Conservation (phyloP, 179 eudicot genomes). For the Silene noctiflora region DNA sequence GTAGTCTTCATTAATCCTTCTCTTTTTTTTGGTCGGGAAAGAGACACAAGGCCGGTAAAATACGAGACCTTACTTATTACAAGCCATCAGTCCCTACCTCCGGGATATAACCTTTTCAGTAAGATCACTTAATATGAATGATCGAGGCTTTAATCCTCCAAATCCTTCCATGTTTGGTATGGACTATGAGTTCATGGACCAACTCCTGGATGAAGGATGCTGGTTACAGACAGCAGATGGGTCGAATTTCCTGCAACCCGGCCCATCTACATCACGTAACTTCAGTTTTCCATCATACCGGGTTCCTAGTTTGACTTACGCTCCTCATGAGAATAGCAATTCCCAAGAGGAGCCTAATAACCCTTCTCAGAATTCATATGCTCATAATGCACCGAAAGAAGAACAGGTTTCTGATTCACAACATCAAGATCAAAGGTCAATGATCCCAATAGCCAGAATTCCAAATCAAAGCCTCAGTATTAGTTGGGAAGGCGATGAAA, state of each 20-base stretch:
- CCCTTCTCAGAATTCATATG: constrained; percentile 5
- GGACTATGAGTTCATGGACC: constrained; percentile 69
- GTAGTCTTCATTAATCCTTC: neutral
- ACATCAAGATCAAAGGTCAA: constrained; percentile 32
- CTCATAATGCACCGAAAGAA: constrained; percentile 25
- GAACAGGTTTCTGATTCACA: constrained; percentile 36
- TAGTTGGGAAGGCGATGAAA: constrained; percentile 38
- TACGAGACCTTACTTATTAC: no score
- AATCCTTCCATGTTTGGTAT: constrained; percentile 40
- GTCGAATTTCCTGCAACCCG: constrained; percentile 44
- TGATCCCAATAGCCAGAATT: constrained; percentile 27
- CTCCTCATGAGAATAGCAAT: constrained; percentile 13
- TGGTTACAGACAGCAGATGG: constrained; percentile 65
- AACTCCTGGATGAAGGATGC: constrained; percentile 58
- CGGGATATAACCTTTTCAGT: neutral
- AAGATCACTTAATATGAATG: constrained; percentile 44
- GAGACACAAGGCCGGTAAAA: no score
- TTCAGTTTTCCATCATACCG: constrained; percentile 32
- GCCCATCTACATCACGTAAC: constrained; percentile 32
- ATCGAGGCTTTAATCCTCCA: constrained; percentile 42
- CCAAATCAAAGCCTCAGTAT: constrained; percentile 26
- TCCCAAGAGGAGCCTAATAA: constrained; percentile 18
- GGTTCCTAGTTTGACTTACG: constrained; percentile 24
- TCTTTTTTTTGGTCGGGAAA: no score
- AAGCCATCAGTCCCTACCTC: neutral